Conservation (phyloP, 2,329 filamentous ascomycete species). For the Sclerotinia borealis region DNA sequence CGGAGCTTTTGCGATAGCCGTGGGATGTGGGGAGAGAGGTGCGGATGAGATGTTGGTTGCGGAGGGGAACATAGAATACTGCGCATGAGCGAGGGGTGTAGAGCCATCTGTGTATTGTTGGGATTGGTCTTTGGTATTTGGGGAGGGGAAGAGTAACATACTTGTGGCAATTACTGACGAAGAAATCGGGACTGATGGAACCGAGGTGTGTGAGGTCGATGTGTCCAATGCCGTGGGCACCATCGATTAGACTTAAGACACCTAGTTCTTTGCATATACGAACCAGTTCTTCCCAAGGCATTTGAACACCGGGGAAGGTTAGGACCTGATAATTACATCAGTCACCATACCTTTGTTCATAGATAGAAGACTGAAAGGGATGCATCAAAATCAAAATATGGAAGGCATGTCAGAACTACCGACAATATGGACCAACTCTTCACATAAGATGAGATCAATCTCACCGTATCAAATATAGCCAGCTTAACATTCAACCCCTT, state of each 20-base stretch:
- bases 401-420: not conserved
- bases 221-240: constrained; percentile 55
- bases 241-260: constrained; percentile 72
- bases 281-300: constrained; percentile 68
- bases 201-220: constrained; percentile 59
- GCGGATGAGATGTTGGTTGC: constrained; percentile 71
- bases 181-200: constrained; percentile 70
- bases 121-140: too few species aligned
- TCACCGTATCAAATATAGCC: constrained; percentile 4
- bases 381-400: not conserved
- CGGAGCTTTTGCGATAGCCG: constrained; percentile 49
- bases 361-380: not conserved
- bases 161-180: constrained; percentile 83
- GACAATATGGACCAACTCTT: not conserved
- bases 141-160: constrained; percentile 46
- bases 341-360: not conserved
- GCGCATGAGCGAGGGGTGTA: constrained; percentile 76
- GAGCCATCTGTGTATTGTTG: constrained; percentile 52
- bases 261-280: constrained; percentile 57
- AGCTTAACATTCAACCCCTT: not conserved
- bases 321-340: constrained; percentile 55
- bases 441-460: constrained; percentile 34
- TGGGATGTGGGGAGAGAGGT: constrained; percentile 75
- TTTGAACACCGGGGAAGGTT: constrained; percentile 67
- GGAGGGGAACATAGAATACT: constrained; percentile 70